Base-by-base conservation (phyloP, 2,329 filamentous ascomycete species). In the Nothomitra cinnamomea region DNA sequence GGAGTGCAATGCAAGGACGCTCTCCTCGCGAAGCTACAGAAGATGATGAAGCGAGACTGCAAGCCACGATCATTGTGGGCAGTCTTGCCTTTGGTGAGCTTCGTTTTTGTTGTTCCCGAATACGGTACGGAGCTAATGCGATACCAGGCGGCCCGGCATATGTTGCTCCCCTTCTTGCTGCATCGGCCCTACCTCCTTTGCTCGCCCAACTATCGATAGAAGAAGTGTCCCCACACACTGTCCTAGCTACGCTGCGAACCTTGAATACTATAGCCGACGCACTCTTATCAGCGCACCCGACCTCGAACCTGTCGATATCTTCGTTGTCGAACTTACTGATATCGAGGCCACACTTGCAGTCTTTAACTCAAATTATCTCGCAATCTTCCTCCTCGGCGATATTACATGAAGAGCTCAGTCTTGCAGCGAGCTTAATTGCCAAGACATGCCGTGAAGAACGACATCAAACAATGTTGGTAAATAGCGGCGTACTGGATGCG, bases 41-140 rank as follows among this genome's bases (percentile, higher is more conserved):
- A 10, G 79, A 85, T 56, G 82, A 89, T 54, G 74, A 78, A 45
- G 74, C 82, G 49, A 78, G 80, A 59, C 71, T 92, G 54, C 86
- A 94, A 65, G 83, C 85, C n/a, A 77, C 89, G 40, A 80, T 94
- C 58, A 76, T 95, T n/a, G 71, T 94, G 36, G 82, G 83, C 48
- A 92, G 86, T 65, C 78, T 96, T 63, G 86, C 87, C 55, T 82
- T 85, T 68, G 88, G 89, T 88, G 74, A 61, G 73, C 59, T 52
- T 24, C 40, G 28, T 24, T 47, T n/a, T 19, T 48, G 36, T 15
- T 35, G 22, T 3, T 25, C 15, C 21, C n/a, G 28, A 17, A 52
- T 38, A n/a, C 2, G 24, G 22, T 19, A 25, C n/a, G 5, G 15
- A 5, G 19, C 50, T 52, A 17, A 52, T 24, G 25, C 15, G 22